These are phyloP conservation scores for Leishmania tarentolae DNA, from an alignment of 208 protist species.

Conservation along the genomic window DNA sequence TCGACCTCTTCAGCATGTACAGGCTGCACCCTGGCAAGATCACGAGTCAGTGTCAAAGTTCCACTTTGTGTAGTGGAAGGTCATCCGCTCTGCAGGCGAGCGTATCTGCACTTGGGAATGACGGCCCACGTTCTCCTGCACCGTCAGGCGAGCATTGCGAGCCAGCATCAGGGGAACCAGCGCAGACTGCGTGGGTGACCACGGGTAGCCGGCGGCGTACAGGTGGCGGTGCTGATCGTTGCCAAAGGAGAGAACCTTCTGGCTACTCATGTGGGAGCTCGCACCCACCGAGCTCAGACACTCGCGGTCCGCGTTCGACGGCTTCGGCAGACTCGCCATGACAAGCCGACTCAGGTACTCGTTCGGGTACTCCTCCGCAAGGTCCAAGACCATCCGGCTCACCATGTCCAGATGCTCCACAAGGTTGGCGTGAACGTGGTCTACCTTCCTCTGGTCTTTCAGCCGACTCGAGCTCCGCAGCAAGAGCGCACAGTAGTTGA, in stretches of 20 bases:
- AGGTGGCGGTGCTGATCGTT: slow-evolving; percentile 6
- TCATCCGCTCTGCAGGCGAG: slow-evolving; percentile 8
- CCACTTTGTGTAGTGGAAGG: slow-evolving; percentile 3
- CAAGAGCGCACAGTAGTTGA: slow-evolving; percentile 20
- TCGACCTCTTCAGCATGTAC: not conserved
- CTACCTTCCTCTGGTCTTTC: slow-evolving; percentile 12
- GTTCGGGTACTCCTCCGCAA: slow-evolving; percentile 12
- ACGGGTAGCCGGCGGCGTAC: not conserved
- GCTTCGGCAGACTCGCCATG: not conserved
- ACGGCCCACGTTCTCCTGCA: slow-evolving; percentile 2
- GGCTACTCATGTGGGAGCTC: not conserved
- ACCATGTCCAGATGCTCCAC: slow-evolving; percentile 11
- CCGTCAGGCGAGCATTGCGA: not conserved
- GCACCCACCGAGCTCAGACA: not conserved
- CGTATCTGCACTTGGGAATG: not conserved
- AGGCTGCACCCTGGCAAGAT: slow-evolving; percentile 2
- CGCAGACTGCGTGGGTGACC: slow-evolving; percentile 2
- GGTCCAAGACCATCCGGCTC: not conserved
- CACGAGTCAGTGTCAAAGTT: not conserved
- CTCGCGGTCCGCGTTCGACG: not conserved
- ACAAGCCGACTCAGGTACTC: slow-evolving; percentile 8
- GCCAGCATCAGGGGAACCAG: slow-evolving; percentile 6
- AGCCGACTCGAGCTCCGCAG: slow-evolving; percentile 8
- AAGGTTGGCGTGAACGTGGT: slow-evolving; percentile 21
- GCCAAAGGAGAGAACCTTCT: not conserved